Evolutionary conservation across 1,284 basidiomycete genomes (phyloP), one percentile per base, ranked within the genome.

Genomic region (Taiwanofungus camphoratus): DNA sequence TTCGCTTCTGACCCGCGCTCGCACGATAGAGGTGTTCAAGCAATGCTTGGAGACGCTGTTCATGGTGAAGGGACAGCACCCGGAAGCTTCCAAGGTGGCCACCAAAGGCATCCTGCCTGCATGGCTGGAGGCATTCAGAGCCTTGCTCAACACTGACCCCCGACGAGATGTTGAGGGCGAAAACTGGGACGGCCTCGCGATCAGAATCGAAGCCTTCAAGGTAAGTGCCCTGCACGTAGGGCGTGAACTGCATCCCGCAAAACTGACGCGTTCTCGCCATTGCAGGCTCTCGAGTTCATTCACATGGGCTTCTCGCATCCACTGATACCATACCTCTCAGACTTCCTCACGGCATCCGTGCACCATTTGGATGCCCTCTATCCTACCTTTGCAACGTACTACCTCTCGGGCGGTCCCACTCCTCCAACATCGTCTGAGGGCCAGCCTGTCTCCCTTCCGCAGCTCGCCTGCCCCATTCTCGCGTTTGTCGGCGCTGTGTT

Each of bases 61-160:
- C 65, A 98, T 94, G 83, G 91, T 98, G 46, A 92, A 92, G 60
- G 92, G 93, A 33, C 84, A 90, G 53, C 87, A 93, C 55, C 90
- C 92, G 0, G 79, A 87, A 38, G 79, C 88, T 0, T 88, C 91
- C 34, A 87, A 89, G 56, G 82, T 89, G 55, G 92, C 92, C 0
- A 79, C 82, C 11, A 79, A 79, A 22, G 77, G 79, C 27, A 79
- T 97, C 36, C 76, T 96, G 4, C 91, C 93, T 0, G 73, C 84
- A 11, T 99, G 95, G 95, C 68, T 95, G 12, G 81, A 85, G 33
- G 87, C 88, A 1, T 92, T 95, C 70, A 79, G 79, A 48, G 78
- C 82, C 12, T 71, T 95, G 6, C 68, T 96, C n/a, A 72, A 68
- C 35, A 67, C 76, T 11, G 79, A 89, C 56, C 76, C 83, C 0